These are phyloP conservation scores for Tetrahymena elliotti DNA, from an alignment of 73 alveolate genomes.

Conservation along the genomic window DNA sequence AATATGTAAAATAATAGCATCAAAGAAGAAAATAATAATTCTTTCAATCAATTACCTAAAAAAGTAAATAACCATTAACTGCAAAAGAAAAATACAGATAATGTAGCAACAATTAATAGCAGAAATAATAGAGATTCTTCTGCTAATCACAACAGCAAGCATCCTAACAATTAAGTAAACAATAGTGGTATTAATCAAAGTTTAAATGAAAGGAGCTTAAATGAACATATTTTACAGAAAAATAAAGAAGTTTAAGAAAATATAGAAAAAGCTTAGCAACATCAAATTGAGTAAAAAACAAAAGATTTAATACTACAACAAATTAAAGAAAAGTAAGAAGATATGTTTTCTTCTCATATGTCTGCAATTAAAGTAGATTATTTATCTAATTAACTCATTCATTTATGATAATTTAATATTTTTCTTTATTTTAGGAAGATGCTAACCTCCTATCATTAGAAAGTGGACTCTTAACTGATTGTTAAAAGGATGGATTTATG, in stretches of 20 bases:
- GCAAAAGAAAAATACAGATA: not conserved
- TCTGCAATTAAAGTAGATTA: constrained; percentile 62
- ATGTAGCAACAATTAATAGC: not conserved
- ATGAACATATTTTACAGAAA: not conserved
- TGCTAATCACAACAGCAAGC: not conserved
- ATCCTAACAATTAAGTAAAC: not conserved
- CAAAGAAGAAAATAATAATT: not conserved
- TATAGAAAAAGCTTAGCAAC: constrained; percentile 48
- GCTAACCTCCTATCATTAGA: constrained; percentile 90
- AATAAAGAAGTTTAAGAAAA: constrained; percentile 61
- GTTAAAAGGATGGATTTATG: constrained; percentile 69
- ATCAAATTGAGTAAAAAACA: constrained; percentile 50
- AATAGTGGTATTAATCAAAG: not conserved
- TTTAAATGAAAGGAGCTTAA: not conserved
- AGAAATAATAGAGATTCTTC: not conserved
- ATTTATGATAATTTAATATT: not conserved
- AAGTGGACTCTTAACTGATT: constrained; percentile 78
- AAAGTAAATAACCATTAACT: not conserved
- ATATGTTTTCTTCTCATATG: constrained; percentile 77
- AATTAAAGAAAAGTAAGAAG: constrained; percentile 85
- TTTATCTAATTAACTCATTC: not conserved
- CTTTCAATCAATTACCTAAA: not conserved
- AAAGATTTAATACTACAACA: constrained; percentile 48
- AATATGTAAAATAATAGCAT: not conserved
- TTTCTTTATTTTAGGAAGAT: constrained; percentile 51